These are phyloP conservation scores for Mucor mucedo DNA, from an alignment of 371 early-diverging fungal genomes.

Conservation along the genomic window DNA sequence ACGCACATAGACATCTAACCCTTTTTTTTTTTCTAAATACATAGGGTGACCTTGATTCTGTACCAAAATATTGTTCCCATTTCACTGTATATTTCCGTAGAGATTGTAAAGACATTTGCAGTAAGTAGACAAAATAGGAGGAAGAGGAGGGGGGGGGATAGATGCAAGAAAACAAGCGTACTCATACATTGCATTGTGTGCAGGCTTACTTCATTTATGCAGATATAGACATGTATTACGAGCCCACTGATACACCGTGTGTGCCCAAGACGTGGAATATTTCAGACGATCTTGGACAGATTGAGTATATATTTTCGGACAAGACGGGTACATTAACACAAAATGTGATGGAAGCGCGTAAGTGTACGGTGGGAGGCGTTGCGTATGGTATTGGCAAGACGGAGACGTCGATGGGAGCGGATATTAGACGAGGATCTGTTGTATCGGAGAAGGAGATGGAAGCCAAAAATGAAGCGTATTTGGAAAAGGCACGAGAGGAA, in stretches of 20 bases:
- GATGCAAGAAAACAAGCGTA: too few relatives aligned
- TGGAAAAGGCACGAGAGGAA: conserved; percentile 31
- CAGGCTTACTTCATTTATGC: conserved; percentile 80
- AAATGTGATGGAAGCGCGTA: conserved; percentile 78
- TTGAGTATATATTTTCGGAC: conserved; percentile 96
- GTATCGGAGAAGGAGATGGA: conserved; percentile 14
- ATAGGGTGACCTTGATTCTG: conserved; percentile 51
- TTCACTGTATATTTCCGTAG: conserved; percentile 94
- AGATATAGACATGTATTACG: conserved; percentile 89
- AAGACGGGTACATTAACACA: conserved; percentile 87
- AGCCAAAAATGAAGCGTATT: conserved; percentile 11
- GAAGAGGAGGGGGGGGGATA: too few relatives aligned
- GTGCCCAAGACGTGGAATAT: conserved; percentile 88
- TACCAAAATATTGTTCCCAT: conserved; percentile 77
- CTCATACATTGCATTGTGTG: background rate
- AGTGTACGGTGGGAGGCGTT: conserved; percentile 84
- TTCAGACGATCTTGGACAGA: conserved; percentile 85
- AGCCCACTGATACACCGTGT: conserved; percentile 76
- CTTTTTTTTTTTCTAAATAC: background rate
- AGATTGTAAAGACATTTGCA: conserved; percentile 79
- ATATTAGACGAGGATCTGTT: conserved; percentile 47
- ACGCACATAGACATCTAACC: too few relatives aligned
- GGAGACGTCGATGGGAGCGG: conserved; percentile 42
- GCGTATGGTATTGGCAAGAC: conserved; percentile 72
- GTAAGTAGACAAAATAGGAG: conserved; percentile 26